phyloP scores from a whole-genome alignment of 306 rosid genomes.

The Acacia crassicarpa region DNA sequence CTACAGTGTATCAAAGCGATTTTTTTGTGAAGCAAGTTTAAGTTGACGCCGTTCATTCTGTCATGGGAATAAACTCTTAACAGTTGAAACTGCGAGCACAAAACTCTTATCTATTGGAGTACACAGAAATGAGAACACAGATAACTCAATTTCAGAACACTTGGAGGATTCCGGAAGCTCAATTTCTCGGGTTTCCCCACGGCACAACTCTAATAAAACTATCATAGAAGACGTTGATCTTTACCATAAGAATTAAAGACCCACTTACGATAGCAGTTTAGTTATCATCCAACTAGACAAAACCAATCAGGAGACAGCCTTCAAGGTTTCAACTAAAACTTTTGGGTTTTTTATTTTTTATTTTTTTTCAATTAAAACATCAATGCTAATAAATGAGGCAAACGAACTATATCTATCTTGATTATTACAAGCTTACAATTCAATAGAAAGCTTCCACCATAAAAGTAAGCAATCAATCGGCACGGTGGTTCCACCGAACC shows the following conservation, averaged over 20 bases:
- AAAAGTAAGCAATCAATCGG: conserved; percentile 35
- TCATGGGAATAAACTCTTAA: neutral
- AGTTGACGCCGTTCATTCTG: neutral
- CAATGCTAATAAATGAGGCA: conserved; percentile 9
- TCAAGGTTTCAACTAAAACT: neutral
- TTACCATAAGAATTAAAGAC: neutral
- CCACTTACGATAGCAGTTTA: neutral
- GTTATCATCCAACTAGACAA: neutral
- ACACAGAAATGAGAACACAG: neutral
- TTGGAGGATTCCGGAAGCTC: neutral
- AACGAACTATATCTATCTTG: conserved; percentile 19
- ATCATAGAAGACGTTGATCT: neutral
- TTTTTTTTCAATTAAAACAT: neutral
- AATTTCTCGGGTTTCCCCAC: conserved; percentile 23
- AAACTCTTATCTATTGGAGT: neutral
- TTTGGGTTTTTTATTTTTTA: neutral
- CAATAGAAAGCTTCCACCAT: conserved; percentile 24
- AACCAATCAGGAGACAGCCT: neutral
- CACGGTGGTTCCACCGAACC: conserved; percentile 42
- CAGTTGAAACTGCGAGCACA: neutral
- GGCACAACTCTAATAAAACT: conserved; percentile 16
- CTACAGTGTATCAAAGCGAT: neutral
- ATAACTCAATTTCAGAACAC: neutral
- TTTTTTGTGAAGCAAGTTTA: neutral
- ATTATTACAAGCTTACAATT: neutral